These are phyloP conservation scores for Kitagawia praeruptora DNA, from an alignment of 129 eudicot species.

Conservation along the genomic window DNA sequence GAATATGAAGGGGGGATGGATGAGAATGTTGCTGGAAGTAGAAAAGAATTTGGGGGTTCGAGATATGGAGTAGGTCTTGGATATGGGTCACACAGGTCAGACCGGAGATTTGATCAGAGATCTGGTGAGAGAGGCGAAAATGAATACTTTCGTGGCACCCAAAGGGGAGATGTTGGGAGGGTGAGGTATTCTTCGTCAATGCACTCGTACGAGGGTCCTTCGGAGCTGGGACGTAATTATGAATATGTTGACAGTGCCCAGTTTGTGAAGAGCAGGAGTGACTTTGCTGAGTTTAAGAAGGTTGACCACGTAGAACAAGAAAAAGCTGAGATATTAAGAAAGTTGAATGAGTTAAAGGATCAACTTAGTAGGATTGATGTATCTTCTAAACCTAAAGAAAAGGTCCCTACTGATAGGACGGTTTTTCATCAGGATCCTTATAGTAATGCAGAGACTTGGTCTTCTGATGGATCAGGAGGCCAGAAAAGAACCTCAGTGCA, in stretches of 20 bases:
- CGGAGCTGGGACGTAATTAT: conserved; percentile 25
- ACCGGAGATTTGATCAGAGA: conserved; percentile 25
- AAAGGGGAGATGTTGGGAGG: conserved; percentile 20
- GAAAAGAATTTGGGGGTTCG: conserved; percentile 29
- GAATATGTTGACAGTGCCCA: conserved; percentile 37
- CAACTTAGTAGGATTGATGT: conserved; percentile 50
- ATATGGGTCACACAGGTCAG: conserved; percentile 31
- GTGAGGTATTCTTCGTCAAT: conserved; percentile 20
- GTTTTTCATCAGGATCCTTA: conserved; percentile 28
- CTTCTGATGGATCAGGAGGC: conserved; percentile 25
- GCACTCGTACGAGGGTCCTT: conserved; percentile 40
- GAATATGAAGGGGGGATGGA: conserved; percentile 18
- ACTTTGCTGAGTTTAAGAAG: conserved; percentile 20
- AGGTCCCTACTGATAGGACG: conserved; percentile 24
- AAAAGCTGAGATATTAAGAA: conserved; percentile 63
- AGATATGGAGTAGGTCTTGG: conserved; percentile 18
- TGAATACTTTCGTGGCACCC: conserved; percentile 21
- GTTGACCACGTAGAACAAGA: conserved; percentile 42
- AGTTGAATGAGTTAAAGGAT: conserved; percentile 74
- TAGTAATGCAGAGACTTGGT: conserved; percentile 22
- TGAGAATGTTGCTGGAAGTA: conserved; percentile 3
- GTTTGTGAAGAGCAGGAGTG: conserved; percentile 25
- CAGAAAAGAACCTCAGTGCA: conserved; percentile 24
- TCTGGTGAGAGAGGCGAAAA: conserved; percentile 21
- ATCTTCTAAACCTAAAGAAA: conserved; percentile 39